These are phyloP conservation scores for Myxozyma vanderwaltii DNA, from an alignment of 805 yeast genomes.

Conservation along the genomic window DNA sequence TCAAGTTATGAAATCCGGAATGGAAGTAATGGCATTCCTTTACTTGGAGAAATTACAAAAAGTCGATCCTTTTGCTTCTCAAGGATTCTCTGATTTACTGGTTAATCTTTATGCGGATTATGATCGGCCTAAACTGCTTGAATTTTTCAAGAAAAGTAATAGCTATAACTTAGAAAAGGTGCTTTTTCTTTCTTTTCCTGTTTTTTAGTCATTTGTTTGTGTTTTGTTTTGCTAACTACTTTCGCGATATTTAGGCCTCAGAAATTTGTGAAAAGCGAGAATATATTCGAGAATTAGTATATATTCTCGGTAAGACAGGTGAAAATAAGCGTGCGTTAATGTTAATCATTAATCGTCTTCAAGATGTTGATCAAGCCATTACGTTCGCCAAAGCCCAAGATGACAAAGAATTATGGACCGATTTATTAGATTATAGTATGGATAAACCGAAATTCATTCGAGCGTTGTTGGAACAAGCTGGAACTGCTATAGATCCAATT, in stretches of 20 bases:
- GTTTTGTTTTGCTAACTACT: not conserved
- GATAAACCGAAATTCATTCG: slow-evolving; percentile 74
- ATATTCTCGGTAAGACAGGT: slow-evolving; percentile 79
- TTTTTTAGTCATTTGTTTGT: not conserved
- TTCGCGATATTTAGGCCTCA: slow-evolving; percentile 52
- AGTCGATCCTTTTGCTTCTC: slow-evolving; percentile 58
- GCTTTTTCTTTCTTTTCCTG: too few species aligned
- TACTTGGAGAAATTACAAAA: slow-evolving; percentile 63
- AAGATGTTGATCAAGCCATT: slow-evolving; percentile 81
- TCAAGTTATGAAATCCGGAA: slow-evolving; percentile 34
- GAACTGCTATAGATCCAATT: slow-evolving; percentile 60
- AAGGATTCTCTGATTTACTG: slow-evolving; percentile 66
- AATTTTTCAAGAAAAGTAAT: slow-evolving; percentile 59
- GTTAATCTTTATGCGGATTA: slow-evolving; percentile 66
- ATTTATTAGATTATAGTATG: slow-evolving; percentile 68
- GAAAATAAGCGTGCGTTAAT: slow-evolving; percentile 72
- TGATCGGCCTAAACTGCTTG: slow-evolving; percentile 57
- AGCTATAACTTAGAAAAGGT: slow-evolving; percentile 59
- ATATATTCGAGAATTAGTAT: slow-evolving; percentile 73
- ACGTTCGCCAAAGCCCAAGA: slow-evolving; percentile 68
- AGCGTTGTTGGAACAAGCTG: slow-evolving; percentile 69
- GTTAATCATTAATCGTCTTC: slow-evolving; percentile 72
- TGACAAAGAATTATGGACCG: slow-evolving; percentile 80
- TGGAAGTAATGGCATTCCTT: slow-evolving; percentile 57
- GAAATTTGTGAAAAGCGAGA: slow-evolving; percentile 57